Evolutionary conservation across 345 rosid species (phyloP).

Genomic region (Viola odorata): DNA sequence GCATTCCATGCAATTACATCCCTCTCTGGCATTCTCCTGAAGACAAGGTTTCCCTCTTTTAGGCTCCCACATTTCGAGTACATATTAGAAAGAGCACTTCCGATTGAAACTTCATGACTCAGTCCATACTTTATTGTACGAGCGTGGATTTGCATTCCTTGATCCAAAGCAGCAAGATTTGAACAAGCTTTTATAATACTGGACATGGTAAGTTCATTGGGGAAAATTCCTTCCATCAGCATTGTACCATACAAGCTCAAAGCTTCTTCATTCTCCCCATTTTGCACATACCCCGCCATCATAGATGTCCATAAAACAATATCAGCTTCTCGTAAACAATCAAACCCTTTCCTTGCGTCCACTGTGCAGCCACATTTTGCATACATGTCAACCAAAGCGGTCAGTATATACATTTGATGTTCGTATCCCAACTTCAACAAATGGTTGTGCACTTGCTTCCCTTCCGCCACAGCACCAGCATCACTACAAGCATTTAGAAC

Average conservation of each 20-base stretch:
- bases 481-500: conserved; percentile 81
- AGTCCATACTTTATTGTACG: conserved; percentile 22
- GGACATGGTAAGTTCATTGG: conserved; percentile 29
- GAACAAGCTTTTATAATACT: conserved; percentile 29
- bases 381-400: conserved; percentile 33
- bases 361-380: conserved; percentile 21
- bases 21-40: conserved; percentile 18
- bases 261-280: conserved; percentile 25
- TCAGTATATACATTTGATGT: conserved; percentile 46
- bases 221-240: conserved; percentile 21
- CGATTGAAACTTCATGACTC: conserved; percentile 6
- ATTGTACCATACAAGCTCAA: conserved; percentile 19
- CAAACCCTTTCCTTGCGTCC: conserved; percentile 18
- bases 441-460: conserved; percentile 63
- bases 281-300: conserved; percentile 27
- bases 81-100: conserved; percentile 29
- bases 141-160: conserved; percentile 27
- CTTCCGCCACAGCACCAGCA: conserved; percentile 47
- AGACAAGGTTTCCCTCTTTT: conserved; percentile 15
- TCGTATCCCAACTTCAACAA: conserved; percentile 61
- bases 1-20: conserved; percentile 30
- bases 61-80: conserved; percentile 27
- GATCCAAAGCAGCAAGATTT: conserved; percentile 22
- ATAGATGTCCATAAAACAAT: conserved; percentile 28
- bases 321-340: conserved; percentile 17